A percentile compares a stretch with the other conserved stretches of the same genome.
Evolutionary conservation across 2,329 filamentous ascomycete species (phyloP).

Genomic region (Alternaria brassicicola): DNA sequence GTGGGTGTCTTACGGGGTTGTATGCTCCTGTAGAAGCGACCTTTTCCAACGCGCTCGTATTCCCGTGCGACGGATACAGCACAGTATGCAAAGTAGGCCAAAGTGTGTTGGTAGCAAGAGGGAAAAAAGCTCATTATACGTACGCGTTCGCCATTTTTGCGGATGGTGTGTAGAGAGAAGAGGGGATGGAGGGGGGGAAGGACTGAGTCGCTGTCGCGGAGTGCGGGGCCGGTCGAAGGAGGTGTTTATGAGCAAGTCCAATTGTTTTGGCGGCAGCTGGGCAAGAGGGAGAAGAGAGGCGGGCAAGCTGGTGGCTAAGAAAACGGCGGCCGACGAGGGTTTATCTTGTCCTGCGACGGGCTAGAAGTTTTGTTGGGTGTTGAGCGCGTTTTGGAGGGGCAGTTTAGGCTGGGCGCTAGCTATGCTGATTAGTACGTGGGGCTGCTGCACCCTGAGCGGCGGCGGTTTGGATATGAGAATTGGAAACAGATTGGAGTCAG

Average conservation of each 20-base stretch:
- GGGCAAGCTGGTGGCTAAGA: constrained; percentile 3
- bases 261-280: constrained; percentile 14
- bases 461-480: constrained; percentile 23
- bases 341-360: constrained; percentile 28
- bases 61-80: neutral
- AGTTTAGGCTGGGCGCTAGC: constrained; percentile 25
- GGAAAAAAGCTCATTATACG: constrained; percentile 21
- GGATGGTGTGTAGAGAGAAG: constrained; percentile 11
- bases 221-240: constrained; percentile 25
- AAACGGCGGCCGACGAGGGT: constrained; percentile 24
- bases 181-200: constrained; percentile 16
- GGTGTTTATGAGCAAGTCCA: constrained; percentile 15
- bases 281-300: constrained; percentile 5
- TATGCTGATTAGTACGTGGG: constrained; percentile 30
- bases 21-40: neutral
- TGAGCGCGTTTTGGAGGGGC: constrained; percentile 33
- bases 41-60: neutral
- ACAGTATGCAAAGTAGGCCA: neutral
- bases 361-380: constrained; percentile 32
- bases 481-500: constrained; percentile 20
- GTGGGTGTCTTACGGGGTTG: neutral
- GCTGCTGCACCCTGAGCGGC: constrained; percentile 25
- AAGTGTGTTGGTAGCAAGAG: too few species aligned
- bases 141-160: constrained; percentile 71
- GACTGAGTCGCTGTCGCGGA: constrained; percentile 15